Conservation (phyloP, 73 alveolate species). For the Stentor roeselii region DNA sequence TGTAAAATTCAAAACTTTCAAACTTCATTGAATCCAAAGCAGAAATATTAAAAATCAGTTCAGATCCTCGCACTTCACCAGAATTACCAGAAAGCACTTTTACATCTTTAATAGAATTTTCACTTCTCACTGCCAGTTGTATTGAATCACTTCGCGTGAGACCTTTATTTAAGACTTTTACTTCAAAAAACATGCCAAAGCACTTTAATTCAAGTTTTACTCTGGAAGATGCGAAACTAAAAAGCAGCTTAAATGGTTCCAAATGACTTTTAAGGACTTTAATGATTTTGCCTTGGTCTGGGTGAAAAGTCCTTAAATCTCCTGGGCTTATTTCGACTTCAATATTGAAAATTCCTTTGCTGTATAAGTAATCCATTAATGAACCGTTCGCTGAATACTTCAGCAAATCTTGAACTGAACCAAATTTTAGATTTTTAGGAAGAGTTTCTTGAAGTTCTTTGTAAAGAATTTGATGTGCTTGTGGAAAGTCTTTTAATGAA, state of each 20-base stretch:
- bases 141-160: too few species aligned
- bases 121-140: too few species aligned
- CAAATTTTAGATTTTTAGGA: not conserved
- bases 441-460: not conserved
- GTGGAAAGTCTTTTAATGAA: not conserved
- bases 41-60: too few species aligned
- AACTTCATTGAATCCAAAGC: too few species aligned
- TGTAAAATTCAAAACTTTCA: too few species aligned
- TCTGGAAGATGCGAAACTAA: too few species aligned
- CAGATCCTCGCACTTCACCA: too few species aligned
- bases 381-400: not conserved
- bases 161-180: too few species aligned
- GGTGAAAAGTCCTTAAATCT: not conserved
- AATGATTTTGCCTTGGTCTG: not conserved
- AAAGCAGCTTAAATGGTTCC: not conserved
- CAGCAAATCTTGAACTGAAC: not conserved
- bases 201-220: too few species aligned
- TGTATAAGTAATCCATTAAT: not conserved
- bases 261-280: not conserved
- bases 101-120: too few species aligned
- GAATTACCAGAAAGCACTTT: too few species aligned
- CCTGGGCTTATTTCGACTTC: slow-evolving; percentile 8
- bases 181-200: too few species aligned
- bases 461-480: not conserved
- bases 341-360: not conserved